Percentiles rank a stretch among this genome's conserved stretches.
phyloP scores from a whole-genome alignment of 148 eudicot genomes.

The Chenopodium album region DNA sequence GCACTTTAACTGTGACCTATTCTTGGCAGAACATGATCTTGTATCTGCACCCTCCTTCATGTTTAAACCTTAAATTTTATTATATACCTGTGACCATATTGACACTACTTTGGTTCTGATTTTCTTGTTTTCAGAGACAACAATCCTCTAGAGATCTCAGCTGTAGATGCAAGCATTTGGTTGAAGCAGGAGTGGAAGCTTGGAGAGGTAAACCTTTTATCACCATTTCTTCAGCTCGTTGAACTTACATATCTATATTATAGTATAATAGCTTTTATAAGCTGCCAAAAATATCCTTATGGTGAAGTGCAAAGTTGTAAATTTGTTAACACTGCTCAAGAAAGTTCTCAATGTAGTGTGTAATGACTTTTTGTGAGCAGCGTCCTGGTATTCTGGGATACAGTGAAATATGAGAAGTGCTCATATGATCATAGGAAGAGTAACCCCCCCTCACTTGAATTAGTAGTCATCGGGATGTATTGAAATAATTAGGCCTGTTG shows the following conservation, averaged over 20 bases:
- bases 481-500: too few relatives aligned
- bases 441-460: not conserved
- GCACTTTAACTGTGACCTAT: not conserved
- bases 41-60: not conserved
- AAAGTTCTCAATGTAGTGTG: not conserved
- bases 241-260: not conserved
- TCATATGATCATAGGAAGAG: not conserved
- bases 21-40: not conserved
- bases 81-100: not conserved
- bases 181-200: slow-evolving; percentile 61
- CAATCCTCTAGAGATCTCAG: slow-evolving; percentile 28
- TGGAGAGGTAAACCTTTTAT: slow-evolving; percentile 58
- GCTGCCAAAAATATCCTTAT: not conserved
- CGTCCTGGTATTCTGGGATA: not conserved
- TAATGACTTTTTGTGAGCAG: not conserved
- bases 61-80: not conserved
- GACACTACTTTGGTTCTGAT: not conserved
- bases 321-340: not conserved
- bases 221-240: not conserved
- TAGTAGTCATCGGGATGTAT: not conserved
- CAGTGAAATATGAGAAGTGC: not conserved
- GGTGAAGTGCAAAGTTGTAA: not conserved
- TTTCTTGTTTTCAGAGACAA: slow-evolving; percentile 37
- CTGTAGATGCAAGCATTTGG: slow-evolving; percentile 65
- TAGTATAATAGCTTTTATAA: not conserved